Percentiles rank a stretch among this genome's conserved stretches.
phyloP scores from a whole-genome alignment of 2,329 filamentous ascomycete species.

The Chrysoporthe cubensis region DNA sequence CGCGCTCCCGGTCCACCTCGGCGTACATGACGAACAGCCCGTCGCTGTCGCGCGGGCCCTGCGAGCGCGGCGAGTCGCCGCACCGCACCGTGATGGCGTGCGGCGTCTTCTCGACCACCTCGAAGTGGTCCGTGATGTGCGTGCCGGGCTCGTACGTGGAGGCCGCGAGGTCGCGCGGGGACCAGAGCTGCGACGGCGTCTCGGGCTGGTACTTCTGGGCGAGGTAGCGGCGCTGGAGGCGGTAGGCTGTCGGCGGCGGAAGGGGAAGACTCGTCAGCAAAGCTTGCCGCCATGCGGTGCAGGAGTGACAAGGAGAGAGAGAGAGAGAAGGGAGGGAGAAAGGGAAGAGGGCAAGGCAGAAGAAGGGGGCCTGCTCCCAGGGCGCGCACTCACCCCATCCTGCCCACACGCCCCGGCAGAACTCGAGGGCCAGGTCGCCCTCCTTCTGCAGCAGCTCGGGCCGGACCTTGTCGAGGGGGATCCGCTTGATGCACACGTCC shows the following conservation, averaged over 20 bases:
- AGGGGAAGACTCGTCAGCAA: slow-evolving; percentile 16
- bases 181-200: slow-evolving; percentile 66
- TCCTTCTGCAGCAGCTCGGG: slow-evolving; percentile 67
- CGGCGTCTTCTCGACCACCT: slow-evolving; percentile 67
- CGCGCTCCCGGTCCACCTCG: slow-evolving; percentile 59
- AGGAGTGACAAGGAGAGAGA: too few species aligned
- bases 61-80: slow-evolving; percentile 65
- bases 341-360: background rate
- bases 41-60: slow-evolving; percentile 60
- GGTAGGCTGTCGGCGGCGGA: slow-evolving; percentile 50
- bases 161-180: slow-evolving; percentile 54
- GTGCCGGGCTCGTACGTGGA: slow-evolving; percentile 66
- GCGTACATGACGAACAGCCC: slow-evolving; percentile 70
- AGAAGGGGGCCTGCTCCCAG: background rate
- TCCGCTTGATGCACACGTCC: slow-evolving; percentile 65
- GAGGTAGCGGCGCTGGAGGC: slow-evolving; percentile 61
- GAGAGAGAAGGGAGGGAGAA: background rate
- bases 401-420: slow-evolving; percentile 70
- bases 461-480: slow-evolving; percentile 66
- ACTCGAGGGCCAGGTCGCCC: slow-evolving; percentile 61
- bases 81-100: slow-evolving; percentile 66
- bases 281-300: too few species aligned
- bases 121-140: slow-evolving; percentile 71
- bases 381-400: slow-evolving; percentile 57
- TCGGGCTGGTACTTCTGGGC: slow-evolving; percentile 62